Base-by-base conservation (phyloP, 495 filamentous ascomycete genomes). In the Sporormia fimetaria region DNA sequence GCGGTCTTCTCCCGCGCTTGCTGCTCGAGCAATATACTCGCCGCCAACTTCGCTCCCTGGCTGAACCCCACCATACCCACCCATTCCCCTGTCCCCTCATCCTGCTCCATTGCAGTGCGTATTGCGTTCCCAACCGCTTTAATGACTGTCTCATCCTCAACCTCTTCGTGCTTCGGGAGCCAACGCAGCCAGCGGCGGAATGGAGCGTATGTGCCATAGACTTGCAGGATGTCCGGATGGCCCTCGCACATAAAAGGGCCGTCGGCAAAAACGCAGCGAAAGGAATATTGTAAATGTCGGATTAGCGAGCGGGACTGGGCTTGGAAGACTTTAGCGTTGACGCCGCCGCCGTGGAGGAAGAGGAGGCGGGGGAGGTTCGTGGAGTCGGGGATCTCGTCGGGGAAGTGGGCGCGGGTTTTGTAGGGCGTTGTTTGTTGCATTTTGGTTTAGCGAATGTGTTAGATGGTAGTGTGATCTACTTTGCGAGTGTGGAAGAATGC, bases 301-400 rank as follows among this genome's bases (percentile, higher is more conserved):
- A 58, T 57, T 9, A 81, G 52, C 10, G 58, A 57, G 41, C 76
- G 74, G 42, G 68, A 70, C 58, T 83, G 78, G 1, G 59, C 40
- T 16, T 58, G 58, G 60, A 81, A 80, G 45, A 81, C 68, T n/a
- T 62, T 44, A 2, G 65, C 72, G 49, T 74, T 80, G 33, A 69
- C 66, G 44, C 76, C 75, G 36, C 76, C 76, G 54, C 78, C 77
- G 57, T 81, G 76, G 33, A 81, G 67, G 60, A 74, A 80, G 46
- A 81, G 74, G 33, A 83, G 67, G 27, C 76, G 74, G 9, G 75
- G 75, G 21, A 72, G 61, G 46, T 3, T 20, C 9, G 7, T 62
- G 52, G 42, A 67, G 46, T 38, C 31, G 9, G 44, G 49, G 34
- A 39, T 24, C 25, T 33, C 7, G 31, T 7, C 31, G 31, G 10